Evolutionary conservation across 306 rosid genomes (phyloP).

Genomic region (Begonia fuchsioides): DNA sequence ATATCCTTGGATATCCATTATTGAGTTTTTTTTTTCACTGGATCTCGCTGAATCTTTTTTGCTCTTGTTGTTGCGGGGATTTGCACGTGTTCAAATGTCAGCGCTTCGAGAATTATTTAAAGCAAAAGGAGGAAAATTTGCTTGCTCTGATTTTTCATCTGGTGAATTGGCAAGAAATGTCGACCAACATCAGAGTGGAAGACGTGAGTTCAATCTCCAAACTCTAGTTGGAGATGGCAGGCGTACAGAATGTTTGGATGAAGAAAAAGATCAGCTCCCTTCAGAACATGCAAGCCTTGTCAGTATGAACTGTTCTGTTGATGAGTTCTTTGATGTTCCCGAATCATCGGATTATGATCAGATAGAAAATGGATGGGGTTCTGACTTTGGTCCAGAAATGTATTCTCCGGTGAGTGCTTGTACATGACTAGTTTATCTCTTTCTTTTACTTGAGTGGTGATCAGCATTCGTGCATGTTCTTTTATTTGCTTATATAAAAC

Average conservation of each 20-base stretch:
- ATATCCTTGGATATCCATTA: not conserved
- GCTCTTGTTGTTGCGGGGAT: not conserved
- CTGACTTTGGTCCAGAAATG: slow-evolving; percentile 26
- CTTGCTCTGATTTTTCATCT: slow-evolving; percentile 23
- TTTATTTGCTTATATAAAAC: no score
- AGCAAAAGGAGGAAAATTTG: slow-evolving; percentile 29
- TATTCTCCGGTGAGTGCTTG: slow-evolving; percentile 20
- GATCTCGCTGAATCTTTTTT: not conserved
- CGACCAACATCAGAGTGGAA: slow-evolving; percentile 19
- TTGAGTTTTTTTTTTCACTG: not conserved
- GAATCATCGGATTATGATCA: slow-evolving; percentile 43
- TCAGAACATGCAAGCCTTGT: slow-evolving; percentile 33
- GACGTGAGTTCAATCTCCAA: slow-evolving; percentile 25
- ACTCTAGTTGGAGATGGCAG: slow-evolving; percentile 13
- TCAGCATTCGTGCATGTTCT: not conserved
- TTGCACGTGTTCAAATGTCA: no score
- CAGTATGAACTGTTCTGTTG: slow-evolving; percentile 51
- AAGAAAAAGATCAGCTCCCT: not conserved
- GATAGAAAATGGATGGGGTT: slow-evolving; percentile 39
- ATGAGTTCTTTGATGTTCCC: slow-evolving; percentile 76
- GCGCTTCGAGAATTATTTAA: slow-evolving; percentile 62
- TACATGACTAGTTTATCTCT: not conserved
- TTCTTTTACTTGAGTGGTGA: not conserved
- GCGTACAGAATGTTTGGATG: slow-evolving; percentile 14
- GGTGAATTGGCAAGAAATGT: slow-evolving; percentile 25